Evolutionary conservation across 1,284 basidiomycete genomes (phyloP).

Genomic region (Ceratobasidium theobromae): DNA sequence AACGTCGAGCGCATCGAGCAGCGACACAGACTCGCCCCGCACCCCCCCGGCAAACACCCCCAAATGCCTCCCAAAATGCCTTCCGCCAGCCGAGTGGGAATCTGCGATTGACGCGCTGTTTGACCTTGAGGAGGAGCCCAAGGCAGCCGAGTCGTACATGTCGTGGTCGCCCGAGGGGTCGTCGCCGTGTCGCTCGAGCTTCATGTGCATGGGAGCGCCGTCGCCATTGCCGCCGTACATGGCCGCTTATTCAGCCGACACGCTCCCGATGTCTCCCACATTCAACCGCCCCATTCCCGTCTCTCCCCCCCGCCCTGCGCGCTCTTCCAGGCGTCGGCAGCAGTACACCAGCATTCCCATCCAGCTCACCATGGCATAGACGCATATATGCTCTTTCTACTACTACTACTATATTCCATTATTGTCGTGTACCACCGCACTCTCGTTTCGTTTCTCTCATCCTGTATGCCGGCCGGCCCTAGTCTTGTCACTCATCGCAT

Average conservation of each 20-base stretch:
- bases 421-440: no score
- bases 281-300: not conserved
- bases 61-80: not conserved
- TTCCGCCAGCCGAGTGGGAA: constrained; percentile 17
- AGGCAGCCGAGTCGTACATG: not conserved
- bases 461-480: no score
- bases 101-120: constrained; percentile 17
- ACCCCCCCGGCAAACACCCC: not conserved
- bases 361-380: no score
- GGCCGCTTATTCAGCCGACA: not conserved
- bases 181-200: not conserved
- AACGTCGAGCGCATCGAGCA: constrained; percentile 24
- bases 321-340: not conserved
- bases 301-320: not conserved
- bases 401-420: no score
- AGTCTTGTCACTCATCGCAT: no score
- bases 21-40: constrained; percentile 13
- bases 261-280: constrained; percentile 12
- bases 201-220: not conserved
- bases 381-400: no score
- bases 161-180: not conserved
- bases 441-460: no score
- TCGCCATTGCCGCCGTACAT: not conserved
- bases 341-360: no score
- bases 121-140: not conserved